Base-by-base conservation (phyloP, 768 basidiomycete genomes). In the Suillus paluster region DNA sequence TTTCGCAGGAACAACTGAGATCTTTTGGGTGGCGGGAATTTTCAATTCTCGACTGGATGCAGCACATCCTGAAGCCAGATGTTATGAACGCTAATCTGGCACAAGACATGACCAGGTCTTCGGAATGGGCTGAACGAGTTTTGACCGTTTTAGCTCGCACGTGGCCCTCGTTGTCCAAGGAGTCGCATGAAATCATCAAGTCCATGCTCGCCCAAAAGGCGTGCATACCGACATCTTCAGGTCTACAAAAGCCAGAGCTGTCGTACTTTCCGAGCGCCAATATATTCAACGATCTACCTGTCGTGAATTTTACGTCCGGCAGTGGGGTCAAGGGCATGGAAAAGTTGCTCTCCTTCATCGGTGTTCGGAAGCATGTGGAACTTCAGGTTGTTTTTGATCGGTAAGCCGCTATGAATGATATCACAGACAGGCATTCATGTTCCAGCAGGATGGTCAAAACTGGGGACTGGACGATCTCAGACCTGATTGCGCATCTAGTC, bases 381-480 rank as follows among this genome's bases (percentile, higher is more conserved):
- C 80, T 98, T 2, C 95, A 98, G 72, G 79, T 97, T 3, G 84
- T 99, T n/a, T 99, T 99, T 71, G 86, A 90, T 58, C 83, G 95
- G 89, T 92, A 58, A 54, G 80, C 66, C 2, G 11, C 45, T 11
- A 39, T 9, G 7, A 10, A 39, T 39, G 19, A 36, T 55, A 55
- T 27, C 25, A 27, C 6, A 6, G 14, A 19, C 11, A 49, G n/a
- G 8, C 30, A 34, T 23, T 39, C 27, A 50, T 21, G 21, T 42
- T 57, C 44, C 30, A 45, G 5, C 63, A 94, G 92, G 72, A 92
- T 94, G 91, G 86, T 94, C 66, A 91, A 90, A 73, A 92, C 91
- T 50, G 94, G 94, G 33, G 89, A 92, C 65, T 96, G 95, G 95
- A 91, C 89, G 2, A 87, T 90, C 56, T 83, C 87, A 12, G 92